Evolutionary conservation across 176 grass and related monocot species (phyloP).

Genomic region (Carex littledalei): DNA sequence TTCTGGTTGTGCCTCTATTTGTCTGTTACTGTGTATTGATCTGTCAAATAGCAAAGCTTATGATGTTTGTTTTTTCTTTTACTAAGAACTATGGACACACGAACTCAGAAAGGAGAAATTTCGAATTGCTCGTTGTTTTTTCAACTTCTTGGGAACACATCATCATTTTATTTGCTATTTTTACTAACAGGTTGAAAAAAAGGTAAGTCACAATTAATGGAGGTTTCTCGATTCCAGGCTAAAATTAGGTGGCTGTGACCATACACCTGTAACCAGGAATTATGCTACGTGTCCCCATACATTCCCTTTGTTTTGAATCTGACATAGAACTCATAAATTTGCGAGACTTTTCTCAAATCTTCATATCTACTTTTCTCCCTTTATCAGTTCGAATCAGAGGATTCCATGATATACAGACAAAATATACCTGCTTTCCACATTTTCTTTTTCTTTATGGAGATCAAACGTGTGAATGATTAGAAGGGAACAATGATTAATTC

Average conservation of each 20-base stretch:
- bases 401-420: background rate
- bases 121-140: background rate
- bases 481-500: background rate
- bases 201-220: background rate
- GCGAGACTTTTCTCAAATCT: background rate
- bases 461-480: conserved; percentile 1
- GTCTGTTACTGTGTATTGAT: background rate
- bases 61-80: background rate
- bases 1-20: background rate
- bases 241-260: background rate
- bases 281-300: background rate
- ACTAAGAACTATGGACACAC: background rate
- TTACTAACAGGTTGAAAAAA: background rate
- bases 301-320: background rate
- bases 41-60: background rate
- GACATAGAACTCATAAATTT: background rate
- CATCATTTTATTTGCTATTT: background rate
- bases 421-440: background rate
- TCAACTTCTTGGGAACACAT: background rate
- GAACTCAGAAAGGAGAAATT: background rate
- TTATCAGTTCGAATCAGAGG: background rate
- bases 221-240: background rate
- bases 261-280: background rate
- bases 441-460: background rate
- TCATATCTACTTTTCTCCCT: too few relatives aligned